A percentile compares a stretch with the other conserved stretches of the same genome.
phyloP scores from a whole-genome alignment of 495 filamentous ascomycete species.

The Xylaria cubensis region DNA sequence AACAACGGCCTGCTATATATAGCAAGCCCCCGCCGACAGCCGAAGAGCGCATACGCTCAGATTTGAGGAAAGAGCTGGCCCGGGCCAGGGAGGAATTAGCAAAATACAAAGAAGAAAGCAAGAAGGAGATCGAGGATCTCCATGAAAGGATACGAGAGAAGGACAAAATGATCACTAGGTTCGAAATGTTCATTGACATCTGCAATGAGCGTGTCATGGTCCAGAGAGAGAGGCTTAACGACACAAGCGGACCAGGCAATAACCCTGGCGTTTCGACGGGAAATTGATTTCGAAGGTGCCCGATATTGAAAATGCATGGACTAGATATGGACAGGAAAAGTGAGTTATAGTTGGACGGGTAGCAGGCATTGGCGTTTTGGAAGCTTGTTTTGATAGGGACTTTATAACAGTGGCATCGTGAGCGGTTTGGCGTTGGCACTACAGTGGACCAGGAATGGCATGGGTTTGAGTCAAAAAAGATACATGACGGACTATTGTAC shows the following conservation, averaged over 20 bases:
- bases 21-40: slow-evolving; percentile 61
- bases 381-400: not conserved
- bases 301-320: slow-evolving; percentile 29
- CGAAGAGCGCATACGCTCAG: slow-evolving; percentile 62
- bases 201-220: slow-evolving; percentile 65
- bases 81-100: slow-evolving; percentile 56
- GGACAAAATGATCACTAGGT: slow-evolving; percentile 61
- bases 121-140: slow-evolving; percentile 58
- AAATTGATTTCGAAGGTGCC: slow-evolving; percentile 20
- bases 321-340: slow-evolving; percentile 25
- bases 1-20: slow-evolving; percentile 61
- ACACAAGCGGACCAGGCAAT: slow-evolving; percentile 35
- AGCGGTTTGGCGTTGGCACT: slow-evolving; percentile 26
- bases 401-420: slow-evolving; percentile 15
- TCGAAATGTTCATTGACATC: slow-evolving; percentile 67
- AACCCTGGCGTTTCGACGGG: slow-evolving; percentile 18
- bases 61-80: slow-evolving; percentile 58
- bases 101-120: slow-evolving; percentile 51
- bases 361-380: slow-evolving; percentile 26
- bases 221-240: slow-evolving; percentile 50
- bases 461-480: slow-evolving; percentile 18
- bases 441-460: slow-evolving; percentile 20
- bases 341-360: slow-evolving; percentile 19
- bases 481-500: slow-evolving; percentile 20
- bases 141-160: slow-evolving; percentile 56